Evolutionary conservation across 768 basidiomycete genomes (phyloP), one percentile per base, ranked within the genome.

Genomic region (Candolleomyces aberdarensis): DNA sequence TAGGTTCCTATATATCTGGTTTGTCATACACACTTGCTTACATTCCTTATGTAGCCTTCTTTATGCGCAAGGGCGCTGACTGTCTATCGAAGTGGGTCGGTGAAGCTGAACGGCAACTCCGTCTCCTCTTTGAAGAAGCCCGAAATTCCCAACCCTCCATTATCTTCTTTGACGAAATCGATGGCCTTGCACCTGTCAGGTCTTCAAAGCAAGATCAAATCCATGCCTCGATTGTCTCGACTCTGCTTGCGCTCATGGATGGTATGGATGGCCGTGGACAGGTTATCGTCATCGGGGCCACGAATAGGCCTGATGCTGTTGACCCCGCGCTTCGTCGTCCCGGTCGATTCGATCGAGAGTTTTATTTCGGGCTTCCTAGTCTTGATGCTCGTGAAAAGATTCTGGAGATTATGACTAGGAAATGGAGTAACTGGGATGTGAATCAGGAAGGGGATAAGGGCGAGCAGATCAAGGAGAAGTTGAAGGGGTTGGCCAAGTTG

Each of bases 101-200:
- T 56, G 97, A 99, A 76, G 96, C 97, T 5, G 97, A 98, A 70
- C 87, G 97, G 1, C 96, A 98, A 71, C 82, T 99, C 3, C 86
- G 97, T 1, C 82, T 98, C 44, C 80, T 98, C 14, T 99, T 99
- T 71, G 96, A 98, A 64, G 96, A 98, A 78, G 97, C 97, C 0
- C 84, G 87, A 53, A 87, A 88, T 56, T 90, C 86, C 56, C 96
- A 98, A 68, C 96, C 97, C 0, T 91, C 89, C 64, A 98, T 98
- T 74, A 98, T 99, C 70, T 99, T 99, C 78, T 98, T 99, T 72
- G 97, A 99, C 70, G 97, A 99, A 76, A 98, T 99, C 66, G 97
- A 99, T 70, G 97, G 96, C 64, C 85, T 99, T 19, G 97, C 97
- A 13, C 97, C 97, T 1, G 96, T 98, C 2, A 89, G 97, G 50